phyloP scores from a whole-genome alignment of 345 rosid genomes.

The Salix brachista region DNA sequence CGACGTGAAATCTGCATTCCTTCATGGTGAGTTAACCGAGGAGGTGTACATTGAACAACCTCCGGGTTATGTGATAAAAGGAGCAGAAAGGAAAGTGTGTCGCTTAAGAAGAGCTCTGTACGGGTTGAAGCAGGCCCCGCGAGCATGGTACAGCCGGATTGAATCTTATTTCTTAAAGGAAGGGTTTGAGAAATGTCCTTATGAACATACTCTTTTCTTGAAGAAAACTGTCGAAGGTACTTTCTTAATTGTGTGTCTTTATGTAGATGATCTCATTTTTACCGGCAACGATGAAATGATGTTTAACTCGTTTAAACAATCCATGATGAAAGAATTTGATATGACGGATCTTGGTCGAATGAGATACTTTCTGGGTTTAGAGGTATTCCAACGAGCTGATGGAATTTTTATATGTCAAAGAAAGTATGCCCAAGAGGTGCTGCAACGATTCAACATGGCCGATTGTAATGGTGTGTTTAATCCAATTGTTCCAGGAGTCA shows the following conservation, averaged over 20 bases:
- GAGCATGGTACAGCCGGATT: neutral
- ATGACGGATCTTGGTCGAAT: neutral
- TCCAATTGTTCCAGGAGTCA: neutral
- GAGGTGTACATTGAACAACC: slow-evolving; percentile 13
- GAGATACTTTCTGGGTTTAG: neutral
- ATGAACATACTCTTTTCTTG: neutral
- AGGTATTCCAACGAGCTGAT: neutral
- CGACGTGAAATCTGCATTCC: no score
- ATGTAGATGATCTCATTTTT: neutral
- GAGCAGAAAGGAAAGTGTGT: neutral
- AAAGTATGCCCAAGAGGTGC: neutral
- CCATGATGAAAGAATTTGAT: neutral
- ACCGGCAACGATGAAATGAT: neutral
- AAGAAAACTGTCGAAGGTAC: neutral
- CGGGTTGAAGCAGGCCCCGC: neutral
- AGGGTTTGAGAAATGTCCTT: neutral
- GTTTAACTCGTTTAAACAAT: neutral
- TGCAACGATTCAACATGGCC: neutral
- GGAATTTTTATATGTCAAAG: neutral
- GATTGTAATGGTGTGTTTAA: neutral
- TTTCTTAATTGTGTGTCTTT: neutral
- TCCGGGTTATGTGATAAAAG: neutral
- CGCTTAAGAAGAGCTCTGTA: neutral
- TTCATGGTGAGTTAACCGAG: neutral
- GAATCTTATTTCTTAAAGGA: neutral